Evolutionary conservation across 352 stramenopile species (phyloP).

Genomic region (Phytopythium oedochilum): DNA sequence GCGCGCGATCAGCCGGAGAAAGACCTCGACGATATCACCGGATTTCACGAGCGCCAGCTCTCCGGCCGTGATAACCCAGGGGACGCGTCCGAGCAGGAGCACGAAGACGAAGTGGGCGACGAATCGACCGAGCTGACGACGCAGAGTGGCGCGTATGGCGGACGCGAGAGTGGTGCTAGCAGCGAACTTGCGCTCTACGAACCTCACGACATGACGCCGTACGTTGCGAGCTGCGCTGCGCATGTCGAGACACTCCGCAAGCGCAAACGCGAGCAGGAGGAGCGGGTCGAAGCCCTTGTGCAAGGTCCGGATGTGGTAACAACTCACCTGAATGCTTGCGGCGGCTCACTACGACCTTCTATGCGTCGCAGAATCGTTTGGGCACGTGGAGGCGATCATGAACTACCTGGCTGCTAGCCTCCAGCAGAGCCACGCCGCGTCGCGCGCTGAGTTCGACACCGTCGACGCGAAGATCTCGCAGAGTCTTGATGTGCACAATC

Average conservation of each 20-base stretch:
- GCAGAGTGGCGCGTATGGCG: not conserved
- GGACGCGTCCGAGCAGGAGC: not conserved
- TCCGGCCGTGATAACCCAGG: not conserved
- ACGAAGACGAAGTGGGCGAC: not conserved
- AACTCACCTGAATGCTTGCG: too few species aligned
- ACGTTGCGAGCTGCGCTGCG: constrained; percentile 37
- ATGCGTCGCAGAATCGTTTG: constrained; percentile 23
- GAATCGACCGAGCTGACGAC: not conserved
- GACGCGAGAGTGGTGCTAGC: not conserved
- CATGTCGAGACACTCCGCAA: constrained; percentile 35
- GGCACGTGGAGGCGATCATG: constrained; percentile 37
- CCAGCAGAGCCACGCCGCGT: constrained; percentile 29
- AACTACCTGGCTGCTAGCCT: constrained; percentile 31
- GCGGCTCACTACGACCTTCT: too few species aligned
- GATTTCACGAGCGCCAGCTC: not conserved
- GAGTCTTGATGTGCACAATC: constrained; percentile 27
- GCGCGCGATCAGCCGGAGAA: not conserved
- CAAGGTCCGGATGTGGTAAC: constrained; percentile 28
- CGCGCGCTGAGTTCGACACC: constrained; percentile 27
- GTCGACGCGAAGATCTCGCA: constrained; percentile 19
- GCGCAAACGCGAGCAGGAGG: constrained; percentile 50
- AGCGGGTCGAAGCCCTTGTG: constrained; percentile 44
- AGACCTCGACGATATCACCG: not conserved
- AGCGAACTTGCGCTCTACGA: constrained; percentile 3
- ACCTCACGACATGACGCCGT: constrained; percentile 26